Percentiles rank a stretch among this genome's conserved stretches.
phyloP scores from a whole-genome alignment of 2,329 filamentous ascomycete species.

The Ophiostoma perfectum region DNA sequence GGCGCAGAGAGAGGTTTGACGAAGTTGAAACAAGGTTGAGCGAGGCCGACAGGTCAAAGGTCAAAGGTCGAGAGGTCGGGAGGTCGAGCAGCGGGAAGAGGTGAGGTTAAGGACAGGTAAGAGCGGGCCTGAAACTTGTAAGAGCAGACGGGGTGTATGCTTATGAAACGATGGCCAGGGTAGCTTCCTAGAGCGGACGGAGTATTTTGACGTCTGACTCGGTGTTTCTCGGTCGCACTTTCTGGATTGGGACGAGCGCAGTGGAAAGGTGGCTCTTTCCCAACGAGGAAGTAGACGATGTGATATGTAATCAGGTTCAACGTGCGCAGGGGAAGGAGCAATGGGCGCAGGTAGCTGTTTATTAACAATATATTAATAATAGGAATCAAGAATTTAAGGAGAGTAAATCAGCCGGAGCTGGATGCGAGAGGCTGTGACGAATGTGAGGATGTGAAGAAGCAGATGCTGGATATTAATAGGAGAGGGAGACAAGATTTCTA shows the following conservation, averaged over 20 bases:
- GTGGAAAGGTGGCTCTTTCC: constrained; percentile 11
- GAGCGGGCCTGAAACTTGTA: constrained; percentile 3
- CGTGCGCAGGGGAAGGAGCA: not conserved
- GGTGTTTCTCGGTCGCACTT: constrained; percentile 5
- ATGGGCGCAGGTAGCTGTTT: not conserved
- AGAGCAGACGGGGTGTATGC: not conserved
- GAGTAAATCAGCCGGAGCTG: not conserved
- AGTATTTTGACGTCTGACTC: constrained; percentile 1
- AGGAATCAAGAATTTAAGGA: not conserved
- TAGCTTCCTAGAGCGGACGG: constrained; percentile 4
- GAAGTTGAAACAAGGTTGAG: not conserved
- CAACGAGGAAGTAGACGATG: not conserved
- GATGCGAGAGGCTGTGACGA: not conserved
- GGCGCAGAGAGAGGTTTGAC: not conserved
- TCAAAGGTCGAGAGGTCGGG: not conserved
- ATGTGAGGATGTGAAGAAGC: not conserved
- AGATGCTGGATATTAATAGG: not conserved
- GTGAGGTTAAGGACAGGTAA: constrained; percentile 1
- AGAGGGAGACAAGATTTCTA: not conserved
- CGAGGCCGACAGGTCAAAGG: not conserved
- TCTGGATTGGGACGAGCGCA: not conserved
- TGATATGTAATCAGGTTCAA: not conserved
- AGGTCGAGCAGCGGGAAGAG: not conserved
- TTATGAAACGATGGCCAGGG: not conserved
- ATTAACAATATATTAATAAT: not conserved